Base-by-base conservation (phyloP, 768 basidiomycete genomes). In the Ephemerocybe angulata region DNA sequence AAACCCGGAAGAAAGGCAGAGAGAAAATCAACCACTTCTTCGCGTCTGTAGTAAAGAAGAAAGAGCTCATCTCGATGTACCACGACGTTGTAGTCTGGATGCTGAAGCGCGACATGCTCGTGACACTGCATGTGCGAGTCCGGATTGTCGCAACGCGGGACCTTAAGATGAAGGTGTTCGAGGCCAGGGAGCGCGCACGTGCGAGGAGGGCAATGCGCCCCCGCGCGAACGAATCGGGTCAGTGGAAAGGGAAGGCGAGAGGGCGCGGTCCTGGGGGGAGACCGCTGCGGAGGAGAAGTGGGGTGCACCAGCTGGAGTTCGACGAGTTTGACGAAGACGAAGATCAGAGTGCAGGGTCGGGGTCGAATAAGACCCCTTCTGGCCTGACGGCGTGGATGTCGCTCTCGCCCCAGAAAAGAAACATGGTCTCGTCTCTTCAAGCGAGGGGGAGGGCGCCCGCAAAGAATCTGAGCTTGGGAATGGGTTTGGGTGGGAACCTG, bases 41-140 rank as follows among this genome's bases (percentile, higher is more conserved):
- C 58, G 86, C 87, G 15, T 81, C 89, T 10, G 83, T 97, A 42
- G 87, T 90, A 15, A 77, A 82, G 44, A 70, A 78, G 21, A 85
- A 87, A 62, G 86, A 87, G 35, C 73, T 79, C 11, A 81, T 93
- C 27, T 76, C 81, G 4, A 67, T 84, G 49, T 96, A 90, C 68
- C 81, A 87, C 59, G 84, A 92, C 25, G 89, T 95, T 28, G 83
- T 98, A 11, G 72, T 88, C 33, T 98, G 95, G 96, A 83, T 98
- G 77, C 77, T 98, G 33, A 89, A 89, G 65, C 84, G 85, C 37
- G 93, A 93, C 64, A 77, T 98, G 59, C 75, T 98, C 17, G 80
- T 90, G 50, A 88, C 90, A 17, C 77, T 93, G 25, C 94, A 95
- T 64, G 83, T 94, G 13, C 85, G 88, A 33, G 84, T 96, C 52